Evolutionary conservation across 2,329 filamentous ascomycete species (phyloP).

Genomic region (Dryadomyces quercus-mongolicae): DNA sequence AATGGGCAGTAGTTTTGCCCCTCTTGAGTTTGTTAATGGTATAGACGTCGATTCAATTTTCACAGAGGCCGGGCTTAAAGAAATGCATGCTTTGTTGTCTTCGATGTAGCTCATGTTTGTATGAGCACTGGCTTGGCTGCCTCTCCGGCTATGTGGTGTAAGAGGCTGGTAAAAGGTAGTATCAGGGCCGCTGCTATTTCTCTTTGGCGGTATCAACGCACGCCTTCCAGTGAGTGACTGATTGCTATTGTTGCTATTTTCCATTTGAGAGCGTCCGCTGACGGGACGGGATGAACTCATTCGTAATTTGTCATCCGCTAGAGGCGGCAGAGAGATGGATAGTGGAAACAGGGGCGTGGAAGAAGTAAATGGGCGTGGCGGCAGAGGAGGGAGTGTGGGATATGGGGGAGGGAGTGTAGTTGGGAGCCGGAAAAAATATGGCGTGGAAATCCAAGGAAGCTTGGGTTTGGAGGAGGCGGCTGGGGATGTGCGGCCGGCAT

Average conservation of each 20-base stretch:
- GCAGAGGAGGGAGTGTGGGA: conserved; percentile 7
- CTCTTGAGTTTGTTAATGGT: not conserved
- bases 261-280: not conserved
- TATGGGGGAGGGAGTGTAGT: not conserved
- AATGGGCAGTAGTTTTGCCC: not conserved
- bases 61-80: conserved; percentile 1
- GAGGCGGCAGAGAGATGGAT: not conserved
- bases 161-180: conserved; percentile 9
- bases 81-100: conserved; percentile 10
- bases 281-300: not conserved
- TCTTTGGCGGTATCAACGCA: not conserved
- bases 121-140: conserved; percentile 4
- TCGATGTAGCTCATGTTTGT: not conserved
- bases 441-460: not conserved
- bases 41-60: not conserved
- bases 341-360: not conserved
- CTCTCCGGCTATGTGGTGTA: conserved; percentile 7
- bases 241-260: conserved; percentile 1
- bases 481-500: not conserved
- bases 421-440: not conserved
- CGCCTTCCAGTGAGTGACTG: not conserved
- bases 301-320: not conserved
- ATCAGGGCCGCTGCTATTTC: conserved; percentile 2
- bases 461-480: not conserved
- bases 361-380: conserved; percentile 13